phyloP scores from a whole-genome alignment of 2,329 filamentous ascomycete species.

The Setomelanomma holmii region DNA sequence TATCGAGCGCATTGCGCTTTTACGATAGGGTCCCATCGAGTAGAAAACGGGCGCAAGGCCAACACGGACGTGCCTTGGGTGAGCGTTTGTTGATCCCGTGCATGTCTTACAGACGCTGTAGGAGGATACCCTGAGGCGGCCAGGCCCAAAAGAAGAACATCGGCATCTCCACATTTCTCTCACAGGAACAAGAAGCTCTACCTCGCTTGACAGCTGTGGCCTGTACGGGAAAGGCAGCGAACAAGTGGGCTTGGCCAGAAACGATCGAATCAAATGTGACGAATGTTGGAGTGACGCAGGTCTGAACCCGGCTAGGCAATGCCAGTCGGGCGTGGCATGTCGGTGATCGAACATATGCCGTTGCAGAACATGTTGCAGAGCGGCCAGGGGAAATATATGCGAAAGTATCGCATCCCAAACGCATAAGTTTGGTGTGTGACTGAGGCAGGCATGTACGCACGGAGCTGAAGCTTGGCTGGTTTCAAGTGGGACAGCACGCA shows the following conservation, averaged over 20 bases:
- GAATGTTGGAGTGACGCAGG: constrained; percentile 27
- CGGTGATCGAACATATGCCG: constrained; percentile 38
- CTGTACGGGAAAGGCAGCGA: constrained; percentile 23
- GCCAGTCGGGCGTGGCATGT: constrained; percentile 25
- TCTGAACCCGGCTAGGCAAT: constrained; percentile 25
- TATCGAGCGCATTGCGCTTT: constrained; percentile 16
- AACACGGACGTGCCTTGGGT: constrained; percentile 20
- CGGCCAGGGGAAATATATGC: constrained; percentile 26
- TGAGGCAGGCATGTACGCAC: constrained; percentile 30
- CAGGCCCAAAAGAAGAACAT: constrained; percentile 27
- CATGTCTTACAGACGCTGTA: constrained; percentile 44
- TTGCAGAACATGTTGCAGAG: constrained; percentile 47
- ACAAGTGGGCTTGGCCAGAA: constrained; percentile 26
- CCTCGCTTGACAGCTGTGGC: constrained; percentile 24
- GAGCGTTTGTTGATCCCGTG: constrained; percentile 36
- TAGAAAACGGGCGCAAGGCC: constrained; percentile 12
- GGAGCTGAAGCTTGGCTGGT: constrained; percentile 41
- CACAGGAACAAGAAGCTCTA: constrained; percentile 32
- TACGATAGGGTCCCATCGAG: constrained; percentile 19
- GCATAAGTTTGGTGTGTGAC: constrained; percentile 46
- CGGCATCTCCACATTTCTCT: constrained; percentile 35
- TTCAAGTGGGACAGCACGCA: constrained; percentile 34
- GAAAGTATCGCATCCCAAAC: constrained; percentile 38
- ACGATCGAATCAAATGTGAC: constrained; percentile 45
- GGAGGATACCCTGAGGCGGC: constrained; percentile 37